Conservation (phyloP, 1,284 basidiomycete species). For the Malassezia dermatis region DNA sequence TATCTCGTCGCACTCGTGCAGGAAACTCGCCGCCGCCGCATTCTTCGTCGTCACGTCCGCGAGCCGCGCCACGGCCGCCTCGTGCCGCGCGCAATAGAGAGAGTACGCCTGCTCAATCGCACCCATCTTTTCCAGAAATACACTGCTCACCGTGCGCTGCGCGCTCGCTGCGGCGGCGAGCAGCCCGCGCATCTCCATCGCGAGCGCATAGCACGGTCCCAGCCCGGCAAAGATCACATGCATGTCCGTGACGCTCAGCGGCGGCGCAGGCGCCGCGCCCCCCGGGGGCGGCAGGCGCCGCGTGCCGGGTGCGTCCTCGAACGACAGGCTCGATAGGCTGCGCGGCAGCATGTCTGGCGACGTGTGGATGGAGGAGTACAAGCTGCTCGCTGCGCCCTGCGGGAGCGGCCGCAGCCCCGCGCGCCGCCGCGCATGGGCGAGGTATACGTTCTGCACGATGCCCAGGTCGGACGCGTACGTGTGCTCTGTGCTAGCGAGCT, state of each 20-base stretch:
- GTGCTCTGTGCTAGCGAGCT: constrained; percentile 60
- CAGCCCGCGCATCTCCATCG: constrained; percentile 56
- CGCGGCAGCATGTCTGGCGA: background rate
- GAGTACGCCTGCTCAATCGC: constrained; percentile 68
- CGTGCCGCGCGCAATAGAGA: constrained; percentile 75
- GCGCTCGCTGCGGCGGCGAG: constrained; percentile 46
- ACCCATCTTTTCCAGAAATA: constrained; percentile 69
- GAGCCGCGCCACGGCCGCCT: constrained; percentile 60
- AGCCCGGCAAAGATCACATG: constrained; percentile 71
- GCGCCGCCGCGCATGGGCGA: constrained; percentile 43
- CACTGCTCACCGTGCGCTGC: constrained; percentile 62
- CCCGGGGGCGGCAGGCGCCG: background rate
- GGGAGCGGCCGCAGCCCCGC: constrained; percentile 28
- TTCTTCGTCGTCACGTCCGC: constrained; percentile 19
- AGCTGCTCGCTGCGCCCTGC: background rate
- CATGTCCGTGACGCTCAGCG: constrained; percentile 61
- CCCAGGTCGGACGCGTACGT: constrained; percentile 79
- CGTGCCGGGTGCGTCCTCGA: background rate
- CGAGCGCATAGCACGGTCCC: constrained; percentile 61
- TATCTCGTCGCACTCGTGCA: constrained; percentile 46
- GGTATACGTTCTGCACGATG: constrained; percentile 69
- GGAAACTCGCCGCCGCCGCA: constrained; percentile 35
- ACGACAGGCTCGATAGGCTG: background rate
- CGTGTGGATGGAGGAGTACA: background rate
- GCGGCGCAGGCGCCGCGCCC: constrained; percentile 8